A percentile compares a stretch with the other conserved stretches of the same genome.
Evolutionary conservation across 352 stramenopile genomes (phyloP).

Genomic region (Pythium scleroteichum): DNA sequence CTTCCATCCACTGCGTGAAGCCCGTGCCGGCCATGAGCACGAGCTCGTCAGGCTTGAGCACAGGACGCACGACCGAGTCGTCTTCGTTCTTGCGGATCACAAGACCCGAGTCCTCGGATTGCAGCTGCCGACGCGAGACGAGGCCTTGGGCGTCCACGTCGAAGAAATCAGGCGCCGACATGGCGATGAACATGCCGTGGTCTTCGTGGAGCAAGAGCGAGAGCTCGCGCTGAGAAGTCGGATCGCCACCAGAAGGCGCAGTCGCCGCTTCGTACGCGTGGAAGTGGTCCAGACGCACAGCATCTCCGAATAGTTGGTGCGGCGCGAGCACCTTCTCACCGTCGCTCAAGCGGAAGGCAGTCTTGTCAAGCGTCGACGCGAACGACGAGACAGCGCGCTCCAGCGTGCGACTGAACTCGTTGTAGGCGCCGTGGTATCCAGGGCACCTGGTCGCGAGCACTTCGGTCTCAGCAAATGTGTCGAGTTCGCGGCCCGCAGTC

Average conservation of each 20-base stretch:
- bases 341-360: slow-evolving; percentile 40
- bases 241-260: background rate
- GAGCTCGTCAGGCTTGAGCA: slow-evolving; percentile 54
- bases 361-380: slow-evolving; percentile 37
- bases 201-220: slow-evolving; percentile 63
- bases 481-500: slow-evolving; percentile 40
- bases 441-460: slow-evolving; percentile 32
- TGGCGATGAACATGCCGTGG: slow-evolving; percentile 57
- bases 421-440: slow-evolving; percentile 38
- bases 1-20: slow-evolving; percentile 43
- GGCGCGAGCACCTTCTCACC: slow-evolving; percentile 33
- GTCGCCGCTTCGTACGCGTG: slow-evolving; percentile 52
- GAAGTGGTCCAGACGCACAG: slow-evolving; percentile 61
- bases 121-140: slow-evolving; percentile 25
- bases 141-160: slow-evolving; percentile 30
- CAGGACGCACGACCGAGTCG: slow-evolving; percentile 37
- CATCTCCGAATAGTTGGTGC: slow-evolving; percentile 44
- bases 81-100: slow-evolving; percentile 37
- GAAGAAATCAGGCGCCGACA: slow-evolving; percentile 50
- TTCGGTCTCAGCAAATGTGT: slow-evolving; percentile 19
- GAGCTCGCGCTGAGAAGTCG: slow-evolving; percentile 28
- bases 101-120: slow-evolving; percentile 38
- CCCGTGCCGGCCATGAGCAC: slow-evolving; percentile 61
- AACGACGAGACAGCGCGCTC: slow-evolving; percentile 46
- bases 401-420: slow-evolving; percentile 43